These are phyloP conservation scores for Ilyonectria robusta DNA, from an alignment of 2,329 filamentous ascomycete genomes.

Conservation along the genomic window DNA sequence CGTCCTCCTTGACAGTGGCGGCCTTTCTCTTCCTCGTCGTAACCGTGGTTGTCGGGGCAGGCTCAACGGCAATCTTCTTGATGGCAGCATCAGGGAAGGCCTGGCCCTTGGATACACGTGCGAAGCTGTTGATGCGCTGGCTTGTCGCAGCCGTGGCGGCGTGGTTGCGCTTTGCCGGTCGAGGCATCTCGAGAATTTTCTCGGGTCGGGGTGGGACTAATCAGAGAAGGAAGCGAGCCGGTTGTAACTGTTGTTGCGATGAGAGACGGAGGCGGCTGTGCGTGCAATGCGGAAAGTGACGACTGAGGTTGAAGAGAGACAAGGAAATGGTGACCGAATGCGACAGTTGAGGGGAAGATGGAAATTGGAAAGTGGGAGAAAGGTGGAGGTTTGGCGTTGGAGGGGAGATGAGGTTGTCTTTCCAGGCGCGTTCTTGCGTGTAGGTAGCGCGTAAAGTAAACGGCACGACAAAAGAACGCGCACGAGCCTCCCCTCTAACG, in stretches of 20 bases:
- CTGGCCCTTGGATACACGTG: constrained; percentile 63
- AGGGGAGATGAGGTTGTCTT: constrained; percentile 18
- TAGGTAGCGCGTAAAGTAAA: constrained; percentile 27
- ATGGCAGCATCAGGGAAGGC: constrained; percentile 43
- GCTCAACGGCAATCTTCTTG: constrained; percentile 54
- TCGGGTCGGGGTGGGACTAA: background rate
- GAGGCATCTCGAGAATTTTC: constrained; percentile 43
- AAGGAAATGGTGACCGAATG: constrained; percentile 11
- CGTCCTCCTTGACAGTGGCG: constrained; percentile 44
- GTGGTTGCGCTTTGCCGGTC: constrained; percentile 45
- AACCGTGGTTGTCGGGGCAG: constrained; percentile 27
- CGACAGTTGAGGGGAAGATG: constrained; percentile 16
- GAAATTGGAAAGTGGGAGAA: constrained; percentile 12
- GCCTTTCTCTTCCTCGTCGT: constrained; percentile 58
- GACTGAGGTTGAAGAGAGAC: background rate
- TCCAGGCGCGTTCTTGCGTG: constrained; percentile 21
- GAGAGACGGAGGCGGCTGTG: background rate
- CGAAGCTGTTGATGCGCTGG: constrained; percentile 60
- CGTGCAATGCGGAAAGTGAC: background rate
- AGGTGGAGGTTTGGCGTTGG: constrained; percentile 10
- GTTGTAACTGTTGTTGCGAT: constrained; percentile 11
- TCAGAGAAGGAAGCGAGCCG: constrained; percentile 16
- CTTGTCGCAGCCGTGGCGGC: constrained; percentile 33
- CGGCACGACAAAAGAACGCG: constrained; percentile 1
- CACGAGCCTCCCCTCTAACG: constrained; percentile 7